Base-by-base conservation (phyloP, 176 grass and related monocot species). In the Rhynchospora pubera region DNA sequence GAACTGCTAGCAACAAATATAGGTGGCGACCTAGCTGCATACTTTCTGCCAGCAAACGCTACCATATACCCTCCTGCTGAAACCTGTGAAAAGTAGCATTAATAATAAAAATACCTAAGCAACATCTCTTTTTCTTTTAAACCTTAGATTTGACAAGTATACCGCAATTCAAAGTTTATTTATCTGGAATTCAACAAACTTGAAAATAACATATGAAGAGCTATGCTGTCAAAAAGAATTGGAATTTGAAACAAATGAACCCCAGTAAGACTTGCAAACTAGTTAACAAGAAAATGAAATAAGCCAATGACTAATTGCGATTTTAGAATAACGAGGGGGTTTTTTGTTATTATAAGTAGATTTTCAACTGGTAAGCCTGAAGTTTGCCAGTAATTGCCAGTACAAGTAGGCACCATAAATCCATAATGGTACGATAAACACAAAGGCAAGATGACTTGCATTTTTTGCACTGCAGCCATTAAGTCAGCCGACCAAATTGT, bases 11-110 rank as follows among this genome's bases (percentile, higher is more conserved):
- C 83, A 39, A 99, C 86, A 84, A 99, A 95, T 50, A 77, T 80
- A 5, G 87, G 93, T 51, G 7, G 5, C 60, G 97, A 99, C 76
- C 91, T 86, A 23, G 93, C 97, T 78, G 93, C 92, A 84, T 93
- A 99, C 51, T 96, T 96, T 77, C 89, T 91, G 24, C 97, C 97
- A 45, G 93, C 91, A 87, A 99, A 99, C 90, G 97, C 97, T 86
- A 99, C 97, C 93, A 99, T 99, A 87, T 84, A 93, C 26, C 97
- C 97, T 77, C 93, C 97, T 51, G 64, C 84, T 9, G 87, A 90
- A 48, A 85, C 97, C 93, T 99, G 67, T 18, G 90, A 87, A 59
- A 87, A 62, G 45, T 24, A 34, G 15, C 22, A 55, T 77, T 77
- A 77, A 23, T 77, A 55, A 28, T n/a, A 28, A 28, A 76, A 14